Evolutionary conservation across 257 asterid species (phyloP), one percentile per base, ranked within the genome.

Genomic region (Perilla frutescens): DNA sequence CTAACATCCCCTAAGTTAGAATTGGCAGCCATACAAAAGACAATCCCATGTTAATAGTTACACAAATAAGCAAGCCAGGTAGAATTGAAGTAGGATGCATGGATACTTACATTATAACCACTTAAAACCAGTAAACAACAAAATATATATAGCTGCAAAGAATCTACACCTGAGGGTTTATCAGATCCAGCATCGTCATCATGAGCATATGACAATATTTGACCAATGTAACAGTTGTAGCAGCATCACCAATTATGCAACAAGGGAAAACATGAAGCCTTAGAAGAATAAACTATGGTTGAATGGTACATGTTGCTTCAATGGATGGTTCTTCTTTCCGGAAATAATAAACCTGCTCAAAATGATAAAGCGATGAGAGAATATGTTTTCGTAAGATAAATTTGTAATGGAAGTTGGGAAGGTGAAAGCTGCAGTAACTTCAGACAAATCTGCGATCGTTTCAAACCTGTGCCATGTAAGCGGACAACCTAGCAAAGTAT

Each of bases 311-410:
- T 7, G 87, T 53, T 58, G 49, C 72, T 51, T 87, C 71, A 51
- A 68, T 14, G 58, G 81, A 63, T 43, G 93, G 91, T 78, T 79
- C 84, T 81, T 87, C 90, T 85, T 85, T 94, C 75, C 93, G 84
- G 34, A 89, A 88, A 81, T 91, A 94, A 81, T 91, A 95, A 66
- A 85, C 98, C 87, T 92, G 98, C 89, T 95, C 98, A 61, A 95
- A 95, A 84, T 92, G 97, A 82, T 90, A 92, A 61, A 95, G 96
- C 87, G 80, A 66, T 1, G 97, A 92, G 29, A 89, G 86, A 77
- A 92, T 92, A 78, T 86, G 85, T 82, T 84, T 92, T 74, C 99
- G 84, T 54, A 95, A 82, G 64, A 89, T 89, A 73, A 92, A 89
- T 9, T 95, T 49, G 96, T 92, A 67, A 90, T 81, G 41, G 96